phyloP scores from a whole-genome alignment of 2,329 filamentous ascomycete species.

The Verticillium tricorpus region DNA sequence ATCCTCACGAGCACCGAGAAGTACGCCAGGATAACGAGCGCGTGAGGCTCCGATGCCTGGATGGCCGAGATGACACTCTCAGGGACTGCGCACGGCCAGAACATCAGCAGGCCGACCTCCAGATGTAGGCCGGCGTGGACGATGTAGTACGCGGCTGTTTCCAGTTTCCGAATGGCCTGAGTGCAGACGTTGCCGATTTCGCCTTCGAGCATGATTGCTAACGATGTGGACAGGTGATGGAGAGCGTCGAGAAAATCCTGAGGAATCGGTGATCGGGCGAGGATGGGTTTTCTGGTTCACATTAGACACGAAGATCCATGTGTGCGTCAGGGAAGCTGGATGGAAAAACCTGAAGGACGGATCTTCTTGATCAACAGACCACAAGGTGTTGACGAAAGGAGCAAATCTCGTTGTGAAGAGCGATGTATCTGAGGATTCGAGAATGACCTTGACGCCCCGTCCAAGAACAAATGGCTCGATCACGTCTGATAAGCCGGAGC shows the following conservation, averaged over 20 bases:
- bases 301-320: neutral
- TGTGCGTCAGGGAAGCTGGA: too few relatives aligned
- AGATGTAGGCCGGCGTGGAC: slow-evolving; percentile 17
- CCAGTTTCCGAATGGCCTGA: slow-evolving; percentile 13
- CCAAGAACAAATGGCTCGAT: slow-evolving; percentile 6
- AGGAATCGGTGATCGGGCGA: neutral
- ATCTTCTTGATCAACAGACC: neutral
- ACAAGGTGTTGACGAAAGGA: neutral
- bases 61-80: slow-evolving; percentile 21
- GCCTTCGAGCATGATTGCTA: neutral
- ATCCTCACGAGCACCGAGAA: slow-evolving; percentile 18
- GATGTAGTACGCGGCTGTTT: slow-evolving; percentile 13
- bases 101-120: slow-evolving; percentile 16
- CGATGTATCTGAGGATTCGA: neutral
- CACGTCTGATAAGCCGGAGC: neutral
- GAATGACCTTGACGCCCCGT: slow-evolving; percentile 2
- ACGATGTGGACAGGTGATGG: neutral
- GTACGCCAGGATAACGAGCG: slow-evolving; percentile 20
- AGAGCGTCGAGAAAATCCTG: slow-evolving; percentile 1
- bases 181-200: slow-evolving; percentile 14
- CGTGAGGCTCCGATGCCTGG: slow-evolving; percentile 15
- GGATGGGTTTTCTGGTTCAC: neutral
- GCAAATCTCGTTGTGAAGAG: neutral
- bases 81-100: slow-evolving; percentile 20
- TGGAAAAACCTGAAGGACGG: neutral